A percentile compares a stretch with the other conserved stretches of the same genome.
Conservation (phyloP, 768 basidiomycete genomes). For the Kwoniella europaea region DNA sequence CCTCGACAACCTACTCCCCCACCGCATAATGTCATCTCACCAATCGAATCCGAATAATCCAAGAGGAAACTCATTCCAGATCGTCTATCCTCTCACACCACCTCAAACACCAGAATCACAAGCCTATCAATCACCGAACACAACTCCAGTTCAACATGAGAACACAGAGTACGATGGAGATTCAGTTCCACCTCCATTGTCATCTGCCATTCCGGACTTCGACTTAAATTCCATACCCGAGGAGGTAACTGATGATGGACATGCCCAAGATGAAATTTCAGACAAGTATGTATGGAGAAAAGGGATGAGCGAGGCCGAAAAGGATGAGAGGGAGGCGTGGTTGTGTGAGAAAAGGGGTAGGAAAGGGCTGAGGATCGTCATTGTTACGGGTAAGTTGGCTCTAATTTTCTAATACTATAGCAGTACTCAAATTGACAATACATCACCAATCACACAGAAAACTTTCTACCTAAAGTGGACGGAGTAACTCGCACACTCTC, state of each 20-base stretch:
- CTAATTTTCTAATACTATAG: too few species aligned
- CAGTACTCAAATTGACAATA: background rate
- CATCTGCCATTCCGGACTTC: slow-evolving; percentile 14
- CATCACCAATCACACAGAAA: slow-evolving; percentile 45
- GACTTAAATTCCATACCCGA: slow-evolving; percentile 7
- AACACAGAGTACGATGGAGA: background rate
- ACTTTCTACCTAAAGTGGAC: slow-evolving; percentile 62
- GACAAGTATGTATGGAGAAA: slow-evolving; percentile 30
- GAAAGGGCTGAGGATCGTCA: slow-evolving; percentile 52
- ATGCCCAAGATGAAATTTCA: background rate
- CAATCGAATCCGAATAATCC: background rate
- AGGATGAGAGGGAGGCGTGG: slow-evolving; percentile 41
- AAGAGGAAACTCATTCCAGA: background rate
- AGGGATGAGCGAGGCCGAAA: slow-evolving; percentile 40
- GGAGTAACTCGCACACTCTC: slow-evolving; percentile 62
- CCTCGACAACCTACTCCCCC: background rate
- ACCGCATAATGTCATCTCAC: background rate
- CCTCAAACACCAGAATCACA: slow-evolving; percentile 33
- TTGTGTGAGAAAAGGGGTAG: slow-evolving; percentile 36
- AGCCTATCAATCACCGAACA: background rate
- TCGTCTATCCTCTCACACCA: slow-evolving; percentile 22
- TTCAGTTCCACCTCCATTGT: background rate
- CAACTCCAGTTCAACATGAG: background rate
- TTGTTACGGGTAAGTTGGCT: slow-evolving; percentile 47
- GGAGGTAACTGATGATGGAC: background rate